Base-by-base conservation (phyloP, 1,284 basidiomycete genomes). In the Leccinum pallidistipes region DNA sequence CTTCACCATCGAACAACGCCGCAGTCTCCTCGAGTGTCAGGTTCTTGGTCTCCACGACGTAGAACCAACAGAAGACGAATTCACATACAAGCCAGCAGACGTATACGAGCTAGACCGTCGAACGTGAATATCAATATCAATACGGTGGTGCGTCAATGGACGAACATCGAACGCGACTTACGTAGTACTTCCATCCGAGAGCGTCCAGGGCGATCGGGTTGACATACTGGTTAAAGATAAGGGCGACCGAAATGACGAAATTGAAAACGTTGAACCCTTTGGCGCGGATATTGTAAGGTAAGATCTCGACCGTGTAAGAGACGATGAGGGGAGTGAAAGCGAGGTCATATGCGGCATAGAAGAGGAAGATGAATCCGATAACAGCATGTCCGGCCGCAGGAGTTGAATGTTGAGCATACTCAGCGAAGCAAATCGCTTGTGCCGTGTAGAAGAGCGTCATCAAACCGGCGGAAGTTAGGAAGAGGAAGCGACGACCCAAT, bases 201-300 rank as follows among this genome's bases (percentile, higher is more conserved):
- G 73, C 69, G 7, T 75, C 75, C 54, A 87, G 79, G 9, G 88
- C 89, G 67, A 92, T 82, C 12, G 90, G 91, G 78, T 92, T 93
- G 71, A 88, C 84, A 69, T 90, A 92, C 74, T 92, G 89, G 74
- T 92, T 92, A 79, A 92, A 90, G 65, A 88, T 86, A 64, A 90
- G 82, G 0, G 88, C 83, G 31, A 85, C 60, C 14, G 86, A 87
- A 67, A 89, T 83, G 61, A 81, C 76, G 64, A 90, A 85, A 77
- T 83, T 86, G 78, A 90, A 87, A 56, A 92, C 72, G 65, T 82
- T 90, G 78, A 92, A 85, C 60, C 90, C 90, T 79, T 92, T 92
- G 55, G 91, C 88, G 70, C 91, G 88, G 57, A 92, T 78, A 27
- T 77, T 74, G 78, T 79, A 90, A 4, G 90, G 90, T 40, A 91